Base-by-base conservation (phyloP, 169 alveolate genomes). In the Plasmodium reichenowi region DNA sequence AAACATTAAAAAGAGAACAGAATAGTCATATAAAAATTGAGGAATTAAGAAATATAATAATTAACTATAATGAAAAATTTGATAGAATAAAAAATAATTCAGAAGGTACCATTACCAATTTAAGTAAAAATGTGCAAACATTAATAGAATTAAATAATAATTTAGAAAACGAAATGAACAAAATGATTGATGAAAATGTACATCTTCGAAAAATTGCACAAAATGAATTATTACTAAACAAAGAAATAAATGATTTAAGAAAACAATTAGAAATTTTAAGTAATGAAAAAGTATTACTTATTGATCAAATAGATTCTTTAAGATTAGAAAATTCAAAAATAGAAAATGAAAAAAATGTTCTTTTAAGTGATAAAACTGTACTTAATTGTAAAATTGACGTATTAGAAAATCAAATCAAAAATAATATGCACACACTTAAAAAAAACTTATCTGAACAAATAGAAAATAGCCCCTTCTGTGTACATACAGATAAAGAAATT, bases 321-420 rank as follows among this genome's bases (percentile, higher is more conserved):
- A 60, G 90, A 47, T 80, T 80, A 71, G 90, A 80, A 80, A 80
- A 80, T 71, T 66, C 90, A 0, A 80, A 80, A 68, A 80, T 80
- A 29, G 90, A 80, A 80, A 80, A 68, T 62, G 90, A 80, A 71
- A 80, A 80, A 80, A 80, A 80, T 52, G 90, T 80, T 60, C 48
- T 80, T 17, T 58, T 80, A 54, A 68, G 90, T 56, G 90, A 80
- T 38, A 80, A 68, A 64, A 80, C 90, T 9, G 32, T 80, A 54
- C 67, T 80, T 32, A 78, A 80, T 60, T 80, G 90, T 62, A 80
- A 80, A 80, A 80, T 80, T 80, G 90, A 80, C 22, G 83, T 66
- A 80, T 60, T 80, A 20, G 83, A 80, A 67, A 80, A 67, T 80
- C 73, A 72, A 38, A 32, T 80, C 24, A 80, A 80, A 80, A 80